Base-by-base conservation (phyloP, 768 basidiomycete genomes). In the Amanita phalloides region DNA sequence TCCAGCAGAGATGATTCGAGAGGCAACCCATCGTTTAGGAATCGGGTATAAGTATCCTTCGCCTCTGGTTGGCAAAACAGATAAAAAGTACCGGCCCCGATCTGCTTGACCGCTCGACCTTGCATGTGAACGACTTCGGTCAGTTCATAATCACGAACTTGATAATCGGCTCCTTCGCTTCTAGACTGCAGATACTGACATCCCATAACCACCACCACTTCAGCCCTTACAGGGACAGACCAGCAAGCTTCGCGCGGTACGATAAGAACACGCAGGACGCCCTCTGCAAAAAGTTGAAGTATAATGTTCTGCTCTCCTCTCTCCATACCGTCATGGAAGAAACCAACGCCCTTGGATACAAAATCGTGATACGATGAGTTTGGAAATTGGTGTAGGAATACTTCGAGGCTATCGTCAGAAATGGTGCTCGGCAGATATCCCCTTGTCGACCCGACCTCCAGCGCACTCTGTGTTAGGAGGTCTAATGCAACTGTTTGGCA, bases 41-140 rank as follows among this genome's bases (percentile, higher is more conserved):
- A 92, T 23, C 86, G 82, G 41, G 77, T 76, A 62, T 91, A 83
- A 11, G 84, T 84, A 55, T 91, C 88, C 55, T 81, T 79, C 45
- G 84, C 79, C 63, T 96, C 94, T 5, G 81, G 73, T 57, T 92
- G 94, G 65, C 95, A 97, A 62, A 99, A 88, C 43, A 98, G 67
- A 60, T 86, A 74, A 68, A 95, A 93, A 52, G 75, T 74, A 0
- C 90, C 86, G 0, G 69, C 57, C 8, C 71, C 73, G 1, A 72
- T 67, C 56, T 82, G 80, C 50, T 76, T 77, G 10, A 91, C 77
- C 3, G 93, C 93, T 30, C 81, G 78, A 50, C 89, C 81, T 66
- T 98, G 94, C 94, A 99, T 98, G 53, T 81, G 82, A 47, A 88
- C 81, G 33, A 99, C 67, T 58, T 98, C 93, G 17, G 79, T 73